These are phyloP conservation scores for Stephanodiscus minutulus DNA, from an alignment of 108 stramenopile genomes.

Conservation along the genomic window DNA sequence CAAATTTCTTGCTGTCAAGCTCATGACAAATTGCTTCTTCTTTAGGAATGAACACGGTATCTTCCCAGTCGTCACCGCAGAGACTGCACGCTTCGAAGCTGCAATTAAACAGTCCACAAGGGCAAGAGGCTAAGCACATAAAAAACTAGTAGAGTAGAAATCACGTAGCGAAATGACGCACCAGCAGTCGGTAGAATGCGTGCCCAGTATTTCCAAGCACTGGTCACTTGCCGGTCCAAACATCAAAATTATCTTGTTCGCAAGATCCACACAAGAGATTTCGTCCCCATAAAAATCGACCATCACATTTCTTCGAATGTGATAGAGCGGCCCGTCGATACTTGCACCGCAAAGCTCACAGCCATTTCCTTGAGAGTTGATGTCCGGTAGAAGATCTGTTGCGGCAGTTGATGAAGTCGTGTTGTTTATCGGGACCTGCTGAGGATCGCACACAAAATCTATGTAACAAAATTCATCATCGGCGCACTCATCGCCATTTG, in stretches of 20 bases:
- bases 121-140: too few relatives aligned
- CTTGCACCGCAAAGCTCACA: conserved; percentile 21
- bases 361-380: conserved; percentile 9
- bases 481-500: conserved; percentile 11
- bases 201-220: conserved; percentile 12
- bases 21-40: conserved; percentile 30
- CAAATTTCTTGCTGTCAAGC: conserved; percentile 28
- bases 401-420: conserved; percentile 9
- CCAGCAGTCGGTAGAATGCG: conserved; percentile 29
- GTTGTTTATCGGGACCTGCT: neutral
- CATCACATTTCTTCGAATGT: conserved; percentile 5
- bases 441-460: conserved; percentile 39
- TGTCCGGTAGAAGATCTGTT: too few relatives aligned
- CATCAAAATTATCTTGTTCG: neutral
- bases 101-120: neutral
- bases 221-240: conserved; percentile 26
- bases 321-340: neutral
- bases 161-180: conserved; percentile 1
- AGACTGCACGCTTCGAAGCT: conserved; percentile 35
- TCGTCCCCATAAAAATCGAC: conserved; percentile 15
- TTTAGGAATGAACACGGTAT: conserved; percentile 26
- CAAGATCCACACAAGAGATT: conserved; percentile 18
- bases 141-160: too few relatives aligned
- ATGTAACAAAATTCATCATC: conserved; percentile 32
- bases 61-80: conserved; percentile 33